Base-by-base conservation (phyloP, 805 yeast genomes). In the Brettanomyces naardenensis region DNA sequence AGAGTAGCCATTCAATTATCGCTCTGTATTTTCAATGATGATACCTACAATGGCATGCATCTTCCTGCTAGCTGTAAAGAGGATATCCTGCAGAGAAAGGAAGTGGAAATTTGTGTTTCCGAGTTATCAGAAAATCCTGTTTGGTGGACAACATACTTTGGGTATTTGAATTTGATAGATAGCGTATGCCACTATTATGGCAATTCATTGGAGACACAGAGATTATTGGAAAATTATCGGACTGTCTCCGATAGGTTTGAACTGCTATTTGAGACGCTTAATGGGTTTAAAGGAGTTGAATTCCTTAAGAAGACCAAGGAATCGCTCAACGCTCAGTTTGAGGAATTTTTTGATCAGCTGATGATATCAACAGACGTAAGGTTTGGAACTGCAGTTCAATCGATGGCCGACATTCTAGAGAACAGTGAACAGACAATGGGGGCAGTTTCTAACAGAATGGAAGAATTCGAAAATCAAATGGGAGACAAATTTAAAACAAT, bases 81-180 rank as follows among this genome's bases (percentile, higher is more conserved):
- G 2, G 20, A 10, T 1, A 17, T 28, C 11, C 13, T 19, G 19
- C 22, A 33, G 21, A n/a, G 18, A 4, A 14, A 10, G 4, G 14
- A 33, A 3, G 26, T 48, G 3, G 36, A 44, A 7, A 20, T 27
- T 13, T 49, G 54, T 36, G 37, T 49, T 11, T 33, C 33, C 3
- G 4, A 7, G 2, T 5, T 49, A 3, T 39, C 40, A 6, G 23
- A 21, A 10, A 34, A 38, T 14, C 19, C 36, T 1, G 39, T 33
- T 15, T 30, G 40, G 21, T 49, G 54, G 54, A 49, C 51, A 1
- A 43, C 54, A 4, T 49, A 44, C 29, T 46, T 44, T 33, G 53
- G 54, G 3, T 49, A 49, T 21, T 31, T 44, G 20, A 41, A 38
- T 34, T 9, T 31, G 6, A 21, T 43, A 5, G 51, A 44, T 9